Base-by-base conservation (phyloP, 805 yeast genomes). In the Wickerhamomyces chaumierensis region DNA sequence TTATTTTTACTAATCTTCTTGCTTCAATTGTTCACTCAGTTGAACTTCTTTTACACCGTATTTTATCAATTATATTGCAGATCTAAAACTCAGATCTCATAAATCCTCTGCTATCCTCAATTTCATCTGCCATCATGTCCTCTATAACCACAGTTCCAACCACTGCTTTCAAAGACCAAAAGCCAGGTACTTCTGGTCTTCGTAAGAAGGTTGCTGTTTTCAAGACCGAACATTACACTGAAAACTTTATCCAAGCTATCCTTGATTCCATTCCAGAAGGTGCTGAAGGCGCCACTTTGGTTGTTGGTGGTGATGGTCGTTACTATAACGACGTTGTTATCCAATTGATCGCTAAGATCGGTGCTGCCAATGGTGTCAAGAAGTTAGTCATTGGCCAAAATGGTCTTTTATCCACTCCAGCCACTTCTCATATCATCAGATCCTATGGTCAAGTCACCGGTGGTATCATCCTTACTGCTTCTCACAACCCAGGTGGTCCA, bases 401-500 rank as follows among this genome's bases (percentile, higher is more conserved):
- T 52, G 96, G 96, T 17, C 69, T 92, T 42, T 67, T 92, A 38
- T 84, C 95, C 17, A 92, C 98, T 4, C 98, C 97, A 1, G 96
- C 97, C 15, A 90, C 96, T 17, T 84, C 95, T n/a, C 85, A 87
- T 56, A 66, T 92, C 41, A 92, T 90, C 51, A 75, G 98, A 60
- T 74, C 77, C 43, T 68, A 68, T 46, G 63, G 58, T 25, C 55
- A 54, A 27, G 75, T 80, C 42, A 86, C 96, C 12, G 98, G 97
- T 44, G 97, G 97, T 45, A 90, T 90, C 62, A 85, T 92, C 48
- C 69, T 90, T 55, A 90, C 98, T 8, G 97, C 97, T 2, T 81
- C 94, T 18, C 98, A 90, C 62, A 90, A 90, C 62, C 98, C 98
- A 15, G 98, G 98, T 58, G 96, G 97, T 8, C 95, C 95, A 41